phyloP scores from a whole-genome alignment of 176 grass and related monocot genomes.

The Paspalum notatum region DNA sequence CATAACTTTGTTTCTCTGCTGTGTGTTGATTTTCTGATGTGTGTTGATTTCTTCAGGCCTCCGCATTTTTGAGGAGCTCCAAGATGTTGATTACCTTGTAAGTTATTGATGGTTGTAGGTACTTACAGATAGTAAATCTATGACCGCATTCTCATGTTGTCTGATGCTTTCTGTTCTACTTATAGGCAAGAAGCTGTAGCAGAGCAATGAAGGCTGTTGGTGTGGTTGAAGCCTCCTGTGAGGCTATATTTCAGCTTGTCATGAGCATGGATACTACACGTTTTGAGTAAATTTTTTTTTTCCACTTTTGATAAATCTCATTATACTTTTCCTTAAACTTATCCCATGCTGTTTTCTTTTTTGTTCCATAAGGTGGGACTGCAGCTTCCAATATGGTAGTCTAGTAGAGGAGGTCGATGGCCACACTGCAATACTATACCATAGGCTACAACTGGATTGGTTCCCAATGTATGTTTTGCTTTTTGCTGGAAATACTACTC shows the following conservation, averaged over 20 bases:
- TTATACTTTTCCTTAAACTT: constrained; percentile 31
- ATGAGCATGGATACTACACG: constrained; percentile 96
- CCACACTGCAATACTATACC: constrained; percentile 93
- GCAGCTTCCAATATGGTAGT: constrained; percentile 98
- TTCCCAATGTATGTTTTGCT: constrained; percentile 74
- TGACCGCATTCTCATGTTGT: constrained; percentile 35
- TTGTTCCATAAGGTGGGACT: constrained; percentile 78
- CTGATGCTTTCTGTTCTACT: constrained; percentile 46
- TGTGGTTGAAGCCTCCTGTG: constrained; percentile 89
- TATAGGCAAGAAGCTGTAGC: constrained; percentile 90
- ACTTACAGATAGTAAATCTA: constrained; percentile 42
- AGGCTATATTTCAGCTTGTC: constrained; percentile 95
- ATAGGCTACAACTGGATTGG: constrained; percentile 96
- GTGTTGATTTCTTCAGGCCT: constrained; percentile 63
- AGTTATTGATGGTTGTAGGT: constrained; percentile 52
- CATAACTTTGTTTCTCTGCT: constrained; percentile 17
- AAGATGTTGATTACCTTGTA: constrained; percentile 98
- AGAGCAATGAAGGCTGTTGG: constrained; percentile 99
- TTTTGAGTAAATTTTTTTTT: constrained; percentile 73
- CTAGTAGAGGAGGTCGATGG: constrained; percentile 97
- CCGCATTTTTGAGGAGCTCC: constrained; percentile 96
- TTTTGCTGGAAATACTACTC: constrained; percentile 33
- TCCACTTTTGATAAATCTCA: constrained; percentile 14
- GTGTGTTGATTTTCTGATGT: constrained; percentile 27
- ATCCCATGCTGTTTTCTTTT: constrained; percentile 26